Percentiles rank a stretch among this genome's conserved stretches.
phyloP scores from a whole-genome alignment of 2,329 filamentous ascomycete genomes.

The Colletotrichum sp. region DNA sequence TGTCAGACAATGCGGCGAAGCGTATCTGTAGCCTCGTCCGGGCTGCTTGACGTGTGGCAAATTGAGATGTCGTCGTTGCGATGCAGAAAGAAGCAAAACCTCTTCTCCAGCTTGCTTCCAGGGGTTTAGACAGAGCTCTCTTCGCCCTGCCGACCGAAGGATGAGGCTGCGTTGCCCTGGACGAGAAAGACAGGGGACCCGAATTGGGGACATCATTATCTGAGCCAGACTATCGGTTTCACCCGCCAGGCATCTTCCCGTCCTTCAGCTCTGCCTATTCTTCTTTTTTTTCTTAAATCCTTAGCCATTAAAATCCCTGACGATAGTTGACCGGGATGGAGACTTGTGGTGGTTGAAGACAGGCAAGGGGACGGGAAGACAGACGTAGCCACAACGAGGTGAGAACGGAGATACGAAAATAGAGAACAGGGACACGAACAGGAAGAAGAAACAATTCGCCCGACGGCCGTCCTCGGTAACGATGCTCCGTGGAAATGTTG shows the following conservation, averaged over 20 bases:
- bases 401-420: neutral
- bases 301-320: neutral
- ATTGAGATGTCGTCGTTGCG: neutral
- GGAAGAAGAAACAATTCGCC: neutral
- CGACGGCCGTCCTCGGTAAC: neutral
- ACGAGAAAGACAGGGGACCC: neutral
- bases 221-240: conserved; percentile 7
- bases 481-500: neutral
- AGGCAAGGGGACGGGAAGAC: neutral
- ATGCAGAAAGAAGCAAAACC: neutral
- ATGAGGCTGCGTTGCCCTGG: neutral
- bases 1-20: neutral
- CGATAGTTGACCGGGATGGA: neutral
- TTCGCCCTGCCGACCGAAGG: neutral
- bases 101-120: neutral
- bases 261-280: neutral
- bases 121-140: neutral
- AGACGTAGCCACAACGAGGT: neutral
- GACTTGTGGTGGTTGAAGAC: neutral
- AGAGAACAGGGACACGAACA: neutral
- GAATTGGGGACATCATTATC: neutral
- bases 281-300: neutral
- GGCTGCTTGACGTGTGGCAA: conserved; percentile 9
- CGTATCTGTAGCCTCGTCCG: neutral
- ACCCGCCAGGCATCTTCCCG: neutral